Base-by-base conservation (phyloP, 352 stramenopile species). In the Globisporangium carolinianum region DNA sequence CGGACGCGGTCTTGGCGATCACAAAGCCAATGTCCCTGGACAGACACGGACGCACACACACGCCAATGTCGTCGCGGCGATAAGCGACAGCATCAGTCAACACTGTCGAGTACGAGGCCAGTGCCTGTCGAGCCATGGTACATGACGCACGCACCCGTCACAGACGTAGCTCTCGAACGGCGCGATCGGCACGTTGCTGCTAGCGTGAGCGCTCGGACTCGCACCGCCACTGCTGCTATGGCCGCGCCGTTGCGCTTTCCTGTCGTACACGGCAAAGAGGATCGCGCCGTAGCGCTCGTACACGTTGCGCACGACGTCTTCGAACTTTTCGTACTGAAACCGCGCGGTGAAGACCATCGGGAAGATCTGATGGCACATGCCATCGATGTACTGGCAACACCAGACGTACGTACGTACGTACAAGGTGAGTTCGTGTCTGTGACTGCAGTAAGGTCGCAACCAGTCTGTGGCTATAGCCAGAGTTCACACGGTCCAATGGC, bases 301-400 rank as follows among this genome's bases (percentile, higher is more conserved):
- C 11, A 90, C 61, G 32, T 79, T 72, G 8, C 73, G 73, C 41
- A 71, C 75, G 37, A 86, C 75, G 32, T 79, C 68, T 8, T 75
- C 67, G 38, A 71, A 90, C 43, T 70, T 81, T 12, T 83, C 60
- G 24, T 71, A 61, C 4, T 83, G 69, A 62, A 90, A 88, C 11
- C 55, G 67, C 35, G 72, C 69, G 6, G 73, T 78, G 55, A 90
- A 87, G 7, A 85, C 68, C 7, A 90, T 73, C 1, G 80, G 73
- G 38, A 85, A 90, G 12, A 87, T 53, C 55, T 88, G 80, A 47
- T 80, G 67, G 53, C 73, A 82, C 71, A 90, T 76, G n/a, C 80
- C 80, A 38, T 81, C 68, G 14, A 88, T 58, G 57, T 90, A 90
- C 80, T 90, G 55, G 3, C 4, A 6, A 17, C 52, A 52, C 15